These are phyloP conservation scores for Meyerozyma carpophila DNA, from an alignment of 1,139 yeast species.

Conservation along the genomic window DNA sequence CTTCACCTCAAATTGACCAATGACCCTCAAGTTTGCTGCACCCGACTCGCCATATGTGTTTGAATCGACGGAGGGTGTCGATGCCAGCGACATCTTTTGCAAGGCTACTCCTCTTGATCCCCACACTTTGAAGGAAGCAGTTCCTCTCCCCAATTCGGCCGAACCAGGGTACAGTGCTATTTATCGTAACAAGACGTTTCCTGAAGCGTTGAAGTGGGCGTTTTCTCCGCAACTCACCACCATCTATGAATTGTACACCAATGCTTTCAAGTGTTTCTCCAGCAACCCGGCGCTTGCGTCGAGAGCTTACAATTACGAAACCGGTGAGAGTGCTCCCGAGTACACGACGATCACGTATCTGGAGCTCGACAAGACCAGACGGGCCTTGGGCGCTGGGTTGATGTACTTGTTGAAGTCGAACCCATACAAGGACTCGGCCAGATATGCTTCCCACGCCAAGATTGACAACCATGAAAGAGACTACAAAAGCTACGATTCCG, in stretches of 20 bases:
- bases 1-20: not conserved
- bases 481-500: conserved; percentile 7
- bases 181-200: conserved; percentile 25
- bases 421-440: conserved; percentile 13
- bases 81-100: conserved; percentile 13
- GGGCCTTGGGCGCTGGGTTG: conserved; percentile 17
- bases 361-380: conserved; percentile 12
- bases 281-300: conserved; percentile 12
- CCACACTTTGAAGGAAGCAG: conserved; percentile 14
- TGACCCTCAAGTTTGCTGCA: conserved; percentile 5
- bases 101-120: conserved; percentile 19
- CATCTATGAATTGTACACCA: not conserved
- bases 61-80: conserved; percentile 6
- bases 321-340: conserved; percentile 10
- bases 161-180: conserved; percentile 26
- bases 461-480: conserved; percentile 14
- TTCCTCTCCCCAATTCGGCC: conserved; percentile 26
- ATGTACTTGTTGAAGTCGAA: conserved; percentile 15
- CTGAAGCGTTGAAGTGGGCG: conserved; percentile 18
- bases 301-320: conserved; percentile 15
- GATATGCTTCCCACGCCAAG: conserved; percentile 16
- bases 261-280: conserved; percentile 5
- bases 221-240: conserved; percentile 8
- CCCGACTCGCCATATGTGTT: conserved; percentile 16
- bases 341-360: conserved; percentile 10